phyloP scores from a whole-genome alignment of 306 rosid genomes.

The Gastrolobium bilobum region DNA sequence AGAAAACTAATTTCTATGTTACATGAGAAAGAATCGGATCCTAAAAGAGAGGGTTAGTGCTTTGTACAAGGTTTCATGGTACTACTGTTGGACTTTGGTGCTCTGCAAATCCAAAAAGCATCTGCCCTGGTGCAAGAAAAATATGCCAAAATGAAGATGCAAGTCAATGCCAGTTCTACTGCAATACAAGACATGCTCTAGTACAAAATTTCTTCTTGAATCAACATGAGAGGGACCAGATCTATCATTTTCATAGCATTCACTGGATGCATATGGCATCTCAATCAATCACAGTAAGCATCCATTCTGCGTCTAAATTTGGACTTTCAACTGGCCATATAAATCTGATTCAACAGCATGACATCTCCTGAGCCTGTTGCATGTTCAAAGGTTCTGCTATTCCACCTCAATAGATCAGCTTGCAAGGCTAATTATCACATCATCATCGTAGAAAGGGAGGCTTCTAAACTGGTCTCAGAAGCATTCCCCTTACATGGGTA shows the following conservation, averaged over 20 bases:
- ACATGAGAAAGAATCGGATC: constrained; percentile 71
- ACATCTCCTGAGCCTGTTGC: constrained; percentile 48
- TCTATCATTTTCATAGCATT: constrained; percentile 38
- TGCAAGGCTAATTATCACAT: constrained; percentile 43
- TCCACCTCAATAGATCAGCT: constrained; percentile 45
- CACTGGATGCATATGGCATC: constrained; percentile 43
- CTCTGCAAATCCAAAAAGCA: constrained; percentile 59
- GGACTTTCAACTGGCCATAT: constrained; percentile 35
- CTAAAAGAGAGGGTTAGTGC: constrained; percentile 71
- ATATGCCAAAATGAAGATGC: constrained; percentile 51
- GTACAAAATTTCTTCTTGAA: constrained; percentile 49
- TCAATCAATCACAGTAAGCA: constrained; percentile 46
- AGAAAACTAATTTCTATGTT: constrained; percentile 67
- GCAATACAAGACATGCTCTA: constrained; percentile 48
- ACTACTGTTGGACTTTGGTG: constrained; percentile 55
- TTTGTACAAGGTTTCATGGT: constrained; percentile 75
- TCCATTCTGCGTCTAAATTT: constrained; percentile 26
- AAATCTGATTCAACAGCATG: constrained; percentile 38
- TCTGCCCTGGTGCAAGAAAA: constrained; percentile 57
- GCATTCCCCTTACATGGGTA: constrained; percentile 52
- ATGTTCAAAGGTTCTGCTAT: constrained; percentile 42
- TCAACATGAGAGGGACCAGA: constrained; percentile 42
- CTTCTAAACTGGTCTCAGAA: constrained; percentile 54
- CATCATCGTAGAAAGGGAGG: constrained; percentile 41
- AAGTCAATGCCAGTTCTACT: constrained; percentile 52